These are phyloP conservation scores for Multifurca ochricompacta DNA, from an alignment of 768 basidiomycete genomes.

Conservation along the genomic window DNA sequence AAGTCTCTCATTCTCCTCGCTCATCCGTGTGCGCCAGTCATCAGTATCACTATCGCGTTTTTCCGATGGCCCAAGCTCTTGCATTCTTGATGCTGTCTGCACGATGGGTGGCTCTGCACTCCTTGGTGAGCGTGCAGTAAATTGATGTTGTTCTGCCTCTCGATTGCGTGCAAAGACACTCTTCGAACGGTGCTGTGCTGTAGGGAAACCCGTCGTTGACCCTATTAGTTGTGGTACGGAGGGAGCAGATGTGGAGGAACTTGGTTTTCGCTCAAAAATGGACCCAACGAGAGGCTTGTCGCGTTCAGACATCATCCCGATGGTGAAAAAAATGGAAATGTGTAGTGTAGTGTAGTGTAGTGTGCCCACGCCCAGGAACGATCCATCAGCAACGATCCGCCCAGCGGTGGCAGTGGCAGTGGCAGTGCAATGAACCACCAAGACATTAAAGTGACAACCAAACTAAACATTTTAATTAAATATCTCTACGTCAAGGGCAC, in stretches of 20 bases:
- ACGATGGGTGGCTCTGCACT: constrained; percentile 20
- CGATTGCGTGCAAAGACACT: constrained; percentile 33
- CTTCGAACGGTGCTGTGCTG: constrained; percentile 34
- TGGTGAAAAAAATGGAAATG: neutral
- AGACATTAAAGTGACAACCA: fast-evolving
- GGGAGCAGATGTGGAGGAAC: constrained; percentile 23
- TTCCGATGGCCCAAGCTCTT: neutral
- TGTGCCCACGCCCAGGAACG: no score
- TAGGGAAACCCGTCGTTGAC: constrained; percentile 33
- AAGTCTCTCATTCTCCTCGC: constrained; percentile 54
- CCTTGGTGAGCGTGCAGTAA: constrained; percentile 15
- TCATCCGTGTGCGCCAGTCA: constrained; percentile 49
- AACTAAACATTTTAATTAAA: no score
- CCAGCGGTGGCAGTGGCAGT: neutral
- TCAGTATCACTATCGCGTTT: constrained; percentile 9
- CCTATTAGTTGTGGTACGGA: constrained; percentile 20
- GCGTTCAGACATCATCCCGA: constrained; percentile 14
- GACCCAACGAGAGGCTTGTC: constrained; percentile 34
- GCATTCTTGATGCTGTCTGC: constrained; percentile 17
- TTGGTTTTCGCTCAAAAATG: constrained; percentile 36
- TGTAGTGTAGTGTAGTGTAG: neutral
- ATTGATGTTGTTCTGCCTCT: constrained; percentile 21
- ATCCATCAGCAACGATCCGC: neutral
- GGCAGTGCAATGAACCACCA: neutral
- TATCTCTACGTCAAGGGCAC: no score